These are phyloP conservation scores for Malassezia cuniculi DNA, from an alignment of 1,284 basidiomycete species.

Conservation along the genomic window DNA sequence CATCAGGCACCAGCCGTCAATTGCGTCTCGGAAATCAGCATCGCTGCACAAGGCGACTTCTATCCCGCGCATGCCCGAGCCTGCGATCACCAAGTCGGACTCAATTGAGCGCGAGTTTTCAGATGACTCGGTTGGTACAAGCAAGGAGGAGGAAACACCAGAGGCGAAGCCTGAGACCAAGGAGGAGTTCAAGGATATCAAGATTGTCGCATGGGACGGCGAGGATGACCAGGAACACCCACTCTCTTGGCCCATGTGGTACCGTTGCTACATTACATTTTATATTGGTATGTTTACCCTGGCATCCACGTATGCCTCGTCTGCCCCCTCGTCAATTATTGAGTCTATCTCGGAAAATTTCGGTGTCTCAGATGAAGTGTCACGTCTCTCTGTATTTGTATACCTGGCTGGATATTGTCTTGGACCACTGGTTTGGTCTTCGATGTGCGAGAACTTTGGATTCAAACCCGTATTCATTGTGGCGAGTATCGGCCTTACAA, in stretches of 20 bases:
- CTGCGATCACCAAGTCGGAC: no score
- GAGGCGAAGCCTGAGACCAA: no score
- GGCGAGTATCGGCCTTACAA: conserved; percentile 53
- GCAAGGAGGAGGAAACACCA: no score
- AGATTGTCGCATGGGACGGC: conserved; percentile 41
- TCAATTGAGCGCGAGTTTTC: no score
- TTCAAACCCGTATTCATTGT: conserved; percentile 57
- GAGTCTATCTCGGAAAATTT: conserved; percentile 53
- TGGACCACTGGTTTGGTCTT: conserved; percentile 52
- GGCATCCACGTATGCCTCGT: conserved; percentile 57
- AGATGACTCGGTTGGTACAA: no score
- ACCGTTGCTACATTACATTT: conserved; percentile 57
- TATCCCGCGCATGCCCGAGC: no score
- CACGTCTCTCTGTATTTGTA: conserved; percentile 56
- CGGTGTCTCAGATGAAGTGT: conserved; percentile 53
- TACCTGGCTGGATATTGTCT: conserved; percentile 55
- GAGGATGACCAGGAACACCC: conserved; percentile 51
- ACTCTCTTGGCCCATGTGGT: conserved; percentile 54
- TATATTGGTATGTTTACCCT: conserved; percentile 56
- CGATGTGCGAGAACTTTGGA: conserved; percentile 53
- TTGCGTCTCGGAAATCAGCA: no score
- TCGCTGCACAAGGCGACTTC: no score
- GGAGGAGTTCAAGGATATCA: no score
- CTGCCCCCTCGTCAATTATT: conserved; percentile 59
- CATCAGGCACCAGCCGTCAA: no score